Evolutionary conservation across 1,284 basidiomycete genomes (phyloP), one percentile per base, ranked within the genome.

Genomic region (Pyrrhoderma lamaoense): DNA sequence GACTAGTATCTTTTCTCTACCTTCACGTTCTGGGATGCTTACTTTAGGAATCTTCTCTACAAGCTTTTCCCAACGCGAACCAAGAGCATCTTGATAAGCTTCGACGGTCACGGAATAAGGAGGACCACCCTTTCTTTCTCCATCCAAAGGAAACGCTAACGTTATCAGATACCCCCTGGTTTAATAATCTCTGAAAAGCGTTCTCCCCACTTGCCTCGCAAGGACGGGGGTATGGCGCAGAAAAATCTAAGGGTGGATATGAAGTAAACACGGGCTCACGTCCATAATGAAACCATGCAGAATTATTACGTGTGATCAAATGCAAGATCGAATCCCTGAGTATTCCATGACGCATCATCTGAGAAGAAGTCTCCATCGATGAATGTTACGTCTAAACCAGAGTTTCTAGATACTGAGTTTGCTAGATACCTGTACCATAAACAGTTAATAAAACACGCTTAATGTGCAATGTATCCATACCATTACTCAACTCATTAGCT

Each of bases 161-260:
- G 80, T 79, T 58, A 89, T 77, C 23, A 89, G 74, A 51, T 72
- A 73, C 2, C 80, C 79, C 78, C 76, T 2, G 76, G 70, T 54
- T 77, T 80, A 49, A 85, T 63, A 19, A 89, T 64, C 9, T 65
- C 61, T 3, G 66, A 62, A 69, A 89, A 81, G 56, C 80, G 72
- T 13, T 60, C 56, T 1, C 75, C 81, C 85, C 85, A 88, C 18
- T 73, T 68, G 0, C 59, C 45, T 8, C 84, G 73, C 16, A 68
- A 68, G 1, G 65, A 58, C 0, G 81, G 85, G 0, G 77, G 76
- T 11, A 88, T 79, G 0, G 85, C 83, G 19, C 23, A 56, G 42
- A 25, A 35, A 49, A 22, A 36, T 14, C 40, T 22, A 42, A 18
- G 45, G 13, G 18, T 35, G 13, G 46, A 44, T 31, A 25, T n/a